These are phyloP conservation scores for Arthrobotrys iridis DNA, from an alignment of 2,329 filamentous ascomycete genomes.

Conservation along the genomic window DNA sequence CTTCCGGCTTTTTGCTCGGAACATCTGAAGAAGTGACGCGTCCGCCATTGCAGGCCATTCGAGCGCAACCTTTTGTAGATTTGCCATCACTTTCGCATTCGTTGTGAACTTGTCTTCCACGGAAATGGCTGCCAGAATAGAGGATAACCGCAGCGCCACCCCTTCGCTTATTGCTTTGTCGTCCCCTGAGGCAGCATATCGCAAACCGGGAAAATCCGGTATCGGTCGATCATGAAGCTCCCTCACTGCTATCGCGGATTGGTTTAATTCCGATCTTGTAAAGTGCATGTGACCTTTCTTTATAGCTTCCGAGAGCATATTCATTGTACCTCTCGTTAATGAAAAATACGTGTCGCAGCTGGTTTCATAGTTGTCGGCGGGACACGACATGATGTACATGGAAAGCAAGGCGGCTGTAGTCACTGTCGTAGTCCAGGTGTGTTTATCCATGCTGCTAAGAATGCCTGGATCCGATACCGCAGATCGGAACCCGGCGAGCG, in stretches of 20 bases:
- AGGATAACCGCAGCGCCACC: background rate
- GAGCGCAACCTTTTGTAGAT: slow-evolving; percentile 18
- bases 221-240: background rate
- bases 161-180: slow-evolving; percentile 13
- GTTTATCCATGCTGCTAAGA: background rate
- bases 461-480: slow-evolving; percentile 6
- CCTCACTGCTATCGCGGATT: background rate
- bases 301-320: slow-evolving; percentile 28
- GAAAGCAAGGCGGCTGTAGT: slow-evolving; percentile 24
- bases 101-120: background rate
- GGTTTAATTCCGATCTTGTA: background rate
- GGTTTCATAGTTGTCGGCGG: slow-evolving; percentile 24
- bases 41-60: slow-evolving; percentile 27
- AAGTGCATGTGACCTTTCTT: background rate
- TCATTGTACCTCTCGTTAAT: slow-evolving; percentile 27
- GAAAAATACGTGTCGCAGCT: slow-evolving; percentile 45
- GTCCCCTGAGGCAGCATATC: slow-evolving; percentile 34
- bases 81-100: background rate
- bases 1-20: slow-evolving; percentile 25
- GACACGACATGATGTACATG: slow-evolving; percentile 47
- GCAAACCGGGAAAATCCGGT: slow-evolving; percentile 26
- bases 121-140: background rate
- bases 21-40: slow-evolving; percentile 10
- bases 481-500: slow-evolving; percentile 23
- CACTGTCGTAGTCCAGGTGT: slow-evolving; percentile 17